Evolutionary conservation across 352 stramenopile species (phyloP), one percentile per base, ranked within the genome.

Genomic region (Nannochloropsis limnetica): DNA sequence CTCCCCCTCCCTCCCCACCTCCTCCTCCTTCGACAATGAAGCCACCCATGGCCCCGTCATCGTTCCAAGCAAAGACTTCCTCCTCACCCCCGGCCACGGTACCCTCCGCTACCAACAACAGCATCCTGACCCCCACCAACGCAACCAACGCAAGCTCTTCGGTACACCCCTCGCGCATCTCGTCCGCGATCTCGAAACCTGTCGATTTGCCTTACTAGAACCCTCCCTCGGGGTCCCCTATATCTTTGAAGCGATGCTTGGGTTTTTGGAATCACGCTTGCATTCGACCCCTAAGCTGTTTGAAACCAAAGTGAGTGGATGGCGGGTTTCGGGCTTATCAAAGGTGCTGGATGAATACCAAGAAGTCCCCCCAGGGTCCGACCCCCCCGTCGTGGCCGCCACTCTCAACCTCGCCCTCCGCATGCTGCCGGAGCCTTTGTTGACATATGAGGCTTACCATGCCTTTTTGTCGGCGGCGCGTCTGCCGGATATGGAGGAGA

Each of bases 351-450:
- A 74, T 20, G 61, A 74, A 29, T 31, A 15, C 11, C 61, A 74
- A 0, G 61, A 74, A 14, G 11, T 74, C 11, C 61, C 61, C 6
- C 11, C 15, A 8, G 61, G 61, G 61, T 31, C 61, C 22, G 61
- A 74, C 25, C 61, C 61, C 61, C 8, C 61, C 6, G 25, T 74
- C 4, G 61, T 74, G 9, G 61, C 61, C 61, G 61, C 61, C n/a
- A 74, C 61, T 6, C 61, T 74, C 0, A 74, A 74, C 61, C 61
- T 74, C n/a, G 61, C 61, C 61, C 61, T 74, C n/a, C 61, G 61
- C 11, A 74, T 74, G 61, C 20, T 74, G 0, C 61, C 61, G 25
- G 61, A 74, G 25, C 61, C 61, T 2, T 6, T 74, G n/a, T 11
- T 74, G n/a, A 74, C 61, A 20, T 74, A 25, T 23, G 3, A 74